Evolutionary conservation across 108 stramenopile species (phyloP).

Genomic region (Cafeteria roenbergensis): DNA sequence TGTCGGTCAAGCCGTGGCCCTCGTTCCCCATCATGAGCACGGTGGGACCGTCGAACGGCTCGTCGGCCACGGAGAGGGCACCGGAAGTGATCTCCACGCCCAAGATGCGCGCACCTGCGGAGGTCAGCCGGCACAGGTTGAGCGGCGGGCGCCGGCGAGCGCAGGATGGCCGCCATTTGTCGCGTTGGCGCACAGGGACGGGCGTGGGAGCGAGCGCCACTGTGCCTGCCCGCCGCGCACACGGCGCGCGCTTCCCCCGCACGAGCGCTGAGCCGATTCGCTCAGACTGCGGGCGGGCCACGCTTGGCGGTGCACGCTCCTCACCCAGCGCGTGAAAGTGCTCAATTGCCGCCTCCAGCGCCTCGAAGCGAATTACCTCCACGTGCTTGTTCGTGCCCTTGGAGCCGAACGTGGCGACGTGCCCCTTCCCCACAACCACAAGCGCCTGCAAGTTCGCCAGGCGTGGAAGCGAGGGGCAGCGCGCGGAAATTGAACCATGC

Average conservation of each 20-base stretch:
- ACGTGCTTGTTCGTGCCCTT: slow-evolving; percentile 8
- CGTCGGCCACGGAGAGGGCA: slow-evolving; percentile 8
- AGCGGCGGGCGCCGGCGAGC: not conserved
- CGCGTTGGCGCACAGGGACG: not conserved
- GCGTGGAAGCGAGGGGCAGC: not conserved
- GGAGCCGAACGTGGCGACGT: too few relatives aligned
- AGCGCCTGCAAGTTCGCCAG: not conserved
- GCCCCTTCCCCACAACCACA: too few relatives aligned
- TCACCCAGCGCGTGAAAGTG: not conserved
- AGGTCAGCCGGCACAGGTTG: too few relatives aligned
- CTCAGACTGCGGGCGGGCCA: too few relatives aligned
- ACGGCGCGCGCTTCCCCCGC: not conserved
- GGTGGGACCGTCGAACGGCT: slow-evolving; percentile 9
- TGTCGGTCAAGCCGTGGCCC: slow-evolving; percentile 16
- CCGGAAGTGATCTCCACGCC: slow-evolving; percentile 28
- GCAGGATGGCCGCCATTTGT: not conserved
- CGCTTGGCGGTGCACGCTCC: too few relatives aligned
- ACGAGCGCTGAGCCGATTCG: not conserved
- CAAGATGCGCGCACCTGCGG: not conserved
- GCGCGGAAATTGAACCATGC: not conserved
- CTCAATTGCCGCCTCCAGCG: slow-evolving; percentile 3
- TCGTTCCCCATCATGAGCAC: slow-evolving; percentile 31
- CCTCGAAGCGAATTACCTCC: not conserved
- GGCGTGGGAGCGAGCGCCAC: not conserved
- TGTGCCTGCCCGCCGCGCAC: not conserved